Evolutionary conservation across 164 flowering plant genomes (phyloP).

Genomic region (Vitis rupestris): DNA sequence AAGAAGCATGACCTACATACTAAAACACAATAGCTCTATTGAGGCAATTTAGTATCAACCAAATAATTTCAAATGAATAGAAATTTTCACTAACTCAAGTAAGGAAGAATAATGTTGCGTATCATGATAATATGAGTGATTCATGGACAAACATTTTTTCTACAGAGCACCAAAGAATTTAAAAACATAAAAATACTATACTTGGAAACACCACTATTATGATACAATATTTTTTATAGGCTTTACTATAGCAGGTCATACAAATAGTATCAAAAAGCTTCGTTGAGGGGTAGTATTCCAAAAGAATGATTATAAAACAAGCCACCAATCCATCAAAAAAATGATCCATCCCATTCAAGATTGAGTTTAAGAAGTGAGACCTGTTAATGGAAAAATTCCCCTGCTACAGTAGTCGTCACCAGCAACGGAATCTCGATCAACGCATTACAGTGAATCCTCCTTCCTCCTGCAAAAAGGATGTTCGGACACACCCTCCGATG

Average conservation of each 20-base stretch:
- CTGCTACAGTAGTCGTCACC: no score
- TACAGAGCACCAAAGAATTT: no score
- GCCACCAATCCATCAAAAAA: conserved; percentile 97
- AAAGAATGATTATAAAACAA: conserved; percentile 22
- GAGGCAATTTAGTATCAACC: conserved; percentile 21
- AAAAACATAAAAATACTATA: no score
- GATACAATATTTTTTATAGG: no score
- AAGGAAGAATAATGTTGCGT: background rate
- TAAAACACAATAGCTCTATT: conserved; percentile 37
- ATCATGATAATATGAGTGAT: background rate
- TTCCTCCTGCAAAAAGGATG: no score
- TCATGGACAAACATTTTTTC: no score
- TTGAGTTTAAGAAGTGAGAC: conserved; percentile 83
- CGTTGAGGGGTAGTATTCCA: background rate
- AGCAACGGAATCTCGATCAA: no score
- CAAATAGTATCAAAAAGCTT: background rate
- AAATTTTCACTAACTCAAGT: background rate
- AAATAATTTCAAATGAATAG: background rate
- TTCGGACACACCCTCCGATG: no score
- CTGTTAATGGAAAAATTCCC: conserved; percentile 22
- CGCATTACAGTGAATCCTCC: no score
- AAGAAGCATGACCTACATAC: conserved; percentile 99
- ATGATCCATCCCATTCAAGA: conserved; percentile 86
- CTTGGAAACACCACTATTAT: no score
- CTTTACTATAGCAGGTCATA: background rate